phyloP scores from a whole-genome alignment of 2,329 filamentous ascomycete species.

The Pseudogymnoascus sp. region DNA sequence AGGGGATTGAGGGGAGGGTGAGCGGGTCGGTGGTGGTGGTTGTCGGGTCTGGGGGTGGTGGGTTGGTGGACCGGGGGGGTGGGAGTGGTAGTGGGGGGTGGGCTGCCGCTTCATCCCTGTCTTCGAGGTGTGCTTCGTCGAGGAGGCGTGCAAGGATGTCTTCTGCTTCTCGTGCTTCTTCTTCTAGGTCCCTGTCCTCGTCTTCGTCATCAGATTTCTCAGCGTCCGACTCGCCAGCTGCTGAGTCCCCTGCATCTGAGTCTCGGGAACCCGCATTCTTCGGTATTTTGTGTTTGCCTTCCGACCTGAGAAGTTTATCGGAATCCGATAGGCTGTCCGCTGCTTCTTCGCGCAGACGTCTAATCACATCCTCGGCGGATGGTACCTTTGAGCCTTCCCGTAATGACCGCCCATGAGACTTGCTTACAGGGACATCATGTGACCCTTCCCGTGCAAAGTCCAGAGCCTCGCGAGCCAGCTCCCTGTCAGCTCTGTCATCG shows the following conservation, averaged over 20 bases:
- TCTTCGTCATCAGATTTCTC: conserved; percentile 29
- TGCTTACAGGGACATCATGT: background rate
- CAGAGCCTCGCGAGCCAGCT: background rate
- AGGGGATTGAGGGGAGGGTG: conserved; percentile 18
- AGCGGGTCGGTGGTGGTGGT: conserved; percentile 20
- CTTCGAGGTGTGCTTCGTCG: conserved; percentile 24
- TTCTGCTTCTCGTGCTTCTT: conserved; percentile 24
- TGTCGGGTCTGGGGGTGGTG: background rate
- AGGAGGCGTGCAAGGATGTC: conserved; percentile 24
- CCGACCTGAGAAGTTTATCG: background rate
- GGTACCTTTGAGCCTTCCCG: background rate
- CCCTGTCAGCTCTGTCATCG: background rate
- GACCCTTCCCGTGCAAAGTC: background rate
- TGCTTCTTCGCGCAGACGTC: background rate
- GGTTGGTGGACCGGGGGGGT: background rate
- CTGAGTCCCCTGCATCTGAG: conserved; percentile 12
- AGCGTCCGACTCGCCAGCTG: conserved; percentile 37
- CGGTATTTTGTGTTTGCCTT: background rate
- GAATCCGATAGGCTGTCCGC: background rate
- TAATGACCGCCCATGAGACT: background rate
- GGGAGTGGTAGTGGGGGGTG: background rate
- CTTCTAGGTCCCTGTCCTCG: conserved; percentile 30
- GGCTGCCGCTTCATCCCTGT: conserved; percentile 9
- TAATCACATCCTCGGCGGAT: background rate
- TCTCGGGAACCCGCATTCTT: background rate